These are phyloP conservation scores for Penicillium expansum DNA, from an alignment of 2,329 filamentous ascomycete genomes.

Conservation along the genomic window DNA sequence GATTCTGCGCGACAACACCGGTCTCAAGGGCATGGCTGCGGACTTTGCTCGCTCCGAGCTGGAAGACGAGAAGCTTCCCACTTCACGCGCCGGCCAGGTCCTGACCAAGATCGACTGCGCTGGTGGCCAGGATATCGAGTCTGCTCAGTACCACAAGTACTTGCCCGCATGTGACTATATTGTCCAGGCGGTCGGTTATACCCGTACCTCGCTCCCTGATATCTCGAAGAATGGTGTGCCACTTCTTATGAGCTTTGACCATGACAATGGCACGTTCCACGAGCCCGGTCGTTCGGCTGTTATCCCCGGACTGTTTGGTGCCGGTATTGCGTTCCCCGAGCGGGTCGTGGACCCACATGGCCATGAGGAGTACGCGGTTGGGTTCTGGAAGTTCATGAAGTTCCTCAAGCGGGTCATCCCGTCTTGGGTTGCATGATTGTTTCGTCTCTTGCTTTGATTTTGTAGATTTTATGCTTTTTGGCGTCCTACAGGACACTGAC, in stretches of 20 bases:
- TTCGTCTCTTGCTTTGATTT: neutral
- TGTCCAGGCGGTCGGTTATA: constrained; percentile 61
- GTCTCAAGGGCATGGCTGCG: constrained; percentile 61
- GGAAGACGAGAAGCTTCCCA: constrained; percentile 50
- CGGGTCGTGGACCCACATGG: constrained; percentile 59
- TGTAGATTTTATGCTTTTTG: neutral
- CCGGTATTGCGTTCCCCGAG: constrained; percentile 64
- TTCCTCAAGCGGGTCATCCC: constrained; percentile 57
- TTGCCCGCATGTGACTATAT: constrained; percentile 54
- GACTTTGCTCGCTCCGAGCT: constrained; percentile 59
- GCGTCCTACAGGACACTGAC: neutral
- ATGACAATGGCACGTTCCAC: constrained; percentile 47
- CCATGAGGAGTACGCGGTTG: constrained; percentile 61
- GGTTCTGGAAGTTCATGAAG: constrained; percentile 65
- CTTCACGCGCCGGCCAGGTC: constrained; percentile 48
- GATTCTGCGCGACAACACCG: constrained; percentile 65
- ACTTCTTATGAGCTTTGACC: constrained; percentile 31
- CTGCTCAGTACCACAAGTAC: constrained; percentile 45
- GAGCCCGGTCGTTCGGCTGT: constrained; percentile 40
- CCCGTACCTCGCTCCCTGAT: constrained; percentile 49
- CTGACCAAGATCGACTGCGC: constrained; percentile 50
- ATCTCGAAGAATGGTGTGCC: constrained; percentile 39
- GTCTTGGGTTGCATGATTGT: constrained; percentile 41
- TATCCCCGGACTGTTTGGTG: constrained; percentile 57
- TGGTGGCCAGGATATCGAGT: constrained; percentile 39